Evolutionary conservation across 257 asterid genomes (phyloP).

Genomic region (Fraxinus quadrangulata): DNA sequence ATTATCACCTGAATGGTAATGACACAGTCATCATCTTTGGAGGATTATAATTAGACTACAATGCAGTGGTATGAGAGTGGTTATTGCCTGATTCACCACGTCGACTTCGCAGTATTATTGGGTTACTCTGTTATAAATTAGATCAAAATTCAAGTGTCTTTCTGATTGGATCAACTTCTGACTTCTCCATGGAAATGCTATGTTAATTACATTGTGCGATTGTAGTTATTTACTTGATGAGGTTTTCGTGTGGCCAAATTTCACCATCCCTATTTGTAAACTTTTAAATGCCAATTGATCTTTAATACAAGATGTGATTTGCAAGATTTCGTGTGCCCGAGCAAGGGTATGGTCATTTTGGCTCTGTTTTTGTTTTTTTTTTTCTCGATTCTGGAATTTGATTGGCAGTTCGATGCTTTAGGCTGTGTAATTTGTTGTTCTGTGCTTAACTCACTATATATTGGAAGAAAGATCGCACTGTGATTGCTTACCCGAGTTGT

Average conservation of each 20-base stretch:
- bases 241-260: neutral
- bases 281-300: neutral
- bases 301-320: neutral
- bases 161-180: no score
- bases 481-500: no score
- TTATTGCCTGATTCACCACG: neutral
- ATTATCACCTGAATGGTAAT: no score
- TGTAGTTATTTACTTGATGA: neutral
- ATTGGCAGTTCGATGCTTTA: neutral
- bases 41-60: no score
- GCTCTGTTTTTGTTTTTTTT: neutral
- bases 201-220: no score
- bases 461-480: no score
- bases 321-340: neutral
- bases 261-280: neutral
- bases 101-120: no score
- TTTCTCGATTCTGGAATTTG: neutral
- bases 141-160: no score
- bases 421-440: neutral
- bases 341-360: neutral
- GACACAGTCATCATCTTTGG: no score
- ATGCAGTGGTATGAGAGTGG: neutral
- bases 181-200: no score
- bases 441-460: no score
- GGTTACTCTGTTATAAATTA: no score